Conservation (phyloP, 768 basidiomycete species). For the Serendipita sp. region DNA sequence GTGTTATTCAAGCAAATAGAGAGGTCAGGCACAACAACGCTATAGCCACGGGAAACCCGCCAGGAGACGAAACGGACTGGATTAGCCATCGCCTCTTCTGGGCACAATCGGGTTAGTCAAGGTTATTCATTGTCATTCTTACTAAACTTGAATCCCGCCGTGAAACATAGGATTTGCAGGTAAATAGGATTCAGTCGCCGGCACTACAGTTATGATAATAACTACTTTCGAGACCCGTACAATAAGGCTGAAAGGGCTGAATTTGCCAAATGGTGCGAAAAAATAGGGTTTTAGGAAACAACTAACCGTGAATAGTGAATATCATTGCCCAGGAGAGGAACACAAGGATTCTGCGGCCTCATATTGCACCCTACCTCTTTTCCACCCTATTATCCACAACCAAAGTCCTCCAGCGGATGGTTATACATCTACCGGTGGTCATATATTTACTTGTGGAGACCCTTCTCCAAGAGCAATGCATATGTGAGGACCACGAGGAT, state of each 20-base stretch:
- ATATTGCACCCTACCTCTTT: conserved; percentile 37
- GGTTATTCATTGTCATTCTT: too few relatives aligned
- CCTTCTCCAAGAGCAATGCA: conserved; percentile 13
- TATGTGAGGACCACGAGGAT: too few relatives aligned
- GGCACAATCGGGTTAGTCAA: conserved; percentile 33
- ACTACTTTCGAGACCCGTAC: conserved; percentile 18
- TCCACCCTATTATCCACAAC: conserved; percentile 26
- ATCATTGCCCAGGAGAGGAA: neutral
- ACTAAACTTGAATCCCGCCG: conserved; percentile 22
- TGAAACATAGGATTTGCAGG: conserved; percentile 26
- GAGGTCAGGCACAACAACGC: conserved; percentile 31
- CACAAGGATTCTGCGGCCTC: conserved; percentile 28
- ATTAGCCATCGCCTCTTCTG: conserved; percentile 40
- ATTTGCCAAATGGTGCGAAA: conserved; percentile 37
- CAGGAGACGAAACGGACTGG: conserved; percentile 28
- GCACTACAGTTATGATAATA: conserved; percentile 27
- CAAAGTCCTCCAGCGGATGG: conserved; percentile 17
- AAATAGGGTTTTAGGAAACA: too few relatives aligned
- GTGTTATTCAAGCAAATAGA: conserved; percentile 13
- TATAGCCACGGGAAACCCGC: conserved; percentile 9
- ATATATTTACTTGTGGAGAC: conserved; percentile 36
- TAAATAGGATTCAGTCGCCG: neutral
- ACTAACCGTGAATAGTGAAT: neutral
- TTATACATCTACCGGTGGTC: conserved; percentile 43
- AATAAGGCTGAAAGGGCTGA: conserved; percentile 37